phyloP scores from a whole-genome alignment of 1,284 basidiomycete genomes.

The Albatrellus sp. region DNA sequence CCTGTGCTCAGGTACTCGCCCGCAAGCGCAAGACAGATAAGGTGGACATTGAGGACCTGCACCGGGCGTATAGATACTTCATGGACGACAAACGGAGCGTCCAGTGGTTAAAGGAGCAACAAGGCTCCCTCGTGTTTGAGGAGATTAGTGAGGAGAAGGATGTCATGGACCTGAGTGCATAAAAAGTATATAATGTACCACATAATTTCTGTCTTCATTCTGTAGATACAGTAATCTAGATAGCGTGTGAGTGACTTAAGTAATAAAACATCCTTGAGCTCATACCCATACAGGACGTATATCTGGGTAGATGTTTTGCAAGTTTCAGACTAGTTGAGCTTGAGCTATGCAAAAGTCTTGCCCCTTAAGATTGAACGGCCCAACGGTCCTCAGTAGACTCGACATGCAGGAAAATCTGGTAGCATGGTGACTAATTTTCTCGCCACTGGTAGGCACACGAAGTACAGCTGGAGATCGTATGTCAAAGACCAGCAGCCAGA shows the following conservation, averaged over 20 bases:
- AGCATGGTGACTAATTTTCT: constrained; percentile 23
- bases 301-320: too few species aligned
- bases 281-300: too few species aligned
- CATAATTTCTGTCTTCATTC: not conserved
- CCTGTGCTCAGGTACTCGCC: constrained; percentile 77
- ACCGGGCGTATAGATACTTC: constrained; percentile 81
- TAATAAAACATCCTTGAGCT: too few species aligned
- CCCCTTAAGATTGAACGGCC: too few species aligned
- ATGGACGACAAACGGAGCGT: constrained; percentile 94
- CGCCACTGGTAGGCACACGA: constrained; percentile 49
- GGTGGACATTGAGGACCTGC: constrained; percentile 78
- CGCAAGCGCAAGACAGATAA: constrained; percentile 65
- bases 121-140: constrained; percentile 61
- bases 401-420: too few species aligned
- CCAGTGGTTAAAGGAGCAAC: constrained; percentile 86
- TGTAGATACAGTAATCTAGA: too few species aligned
- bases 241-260: too few species aligned
- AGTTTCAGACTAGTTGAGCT: too few species aligned
- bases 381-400: too few species aligned
- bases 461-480: constrained; percentile 29
- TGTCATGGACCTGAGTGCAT: constrained; percentile 21
- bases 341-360: too few species aligned
- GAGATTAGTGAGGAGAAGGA: constrained; percentile 32
- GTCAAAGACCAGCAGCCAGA: constrained; percentile 2
- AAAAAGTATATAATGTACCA: not conserved